Evolutionary conservation across 73 alveolate genomes (phyloP).

Genomic region (Symbiodinium pilosum): DNA sequence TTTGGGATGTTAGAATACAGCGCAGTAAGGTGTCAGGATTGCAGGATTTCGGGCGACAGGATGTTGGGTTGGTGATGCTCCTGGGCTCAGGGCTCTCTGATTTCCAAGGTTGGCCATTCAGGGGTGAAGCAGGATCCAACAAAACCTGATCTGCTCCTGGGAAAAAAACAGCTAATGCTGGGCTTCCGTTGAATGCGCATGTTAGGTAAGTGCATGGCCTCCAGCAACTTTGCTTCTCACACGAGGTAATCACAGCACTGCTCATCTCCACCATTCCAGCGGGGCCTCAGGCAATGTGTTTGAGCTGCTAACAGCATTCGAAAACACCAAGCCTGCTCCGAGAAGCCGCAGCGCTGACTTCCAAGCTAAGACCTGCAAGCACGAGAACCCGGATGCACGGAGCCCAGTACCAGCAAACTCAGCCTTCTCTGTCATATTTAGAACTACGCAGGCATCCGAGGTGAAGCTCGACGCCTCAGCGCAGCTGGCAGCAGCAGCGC

Average conservation of each 20-base stretch:
- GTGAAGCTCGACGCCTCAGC: neutral
- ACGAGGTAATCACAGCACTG: neutral
- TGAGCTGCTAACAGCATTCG: neutral
- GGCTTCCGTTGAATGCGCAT: neutral
- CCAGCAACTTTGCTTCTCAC: constrained; percentile 6
- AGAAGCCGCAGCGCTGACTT: neutral
- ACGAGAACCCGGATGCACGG: too few species aligned
- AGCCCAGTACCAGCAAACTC: too few species aligned
- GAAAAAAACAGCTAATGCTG: neutral
- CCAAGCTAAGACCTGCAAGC: neutral
- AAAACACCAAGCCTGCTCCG: neutral
- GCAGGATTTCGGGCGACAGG: too few species aligned
- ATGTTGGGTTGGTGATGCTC: too few species aligned
- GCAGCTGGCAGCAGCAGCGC: neutral
- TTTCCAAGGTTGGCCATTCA: too few species aligned
- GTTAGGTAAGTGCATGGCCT: neutral
- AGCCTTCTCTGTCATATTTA: too few species aligned
- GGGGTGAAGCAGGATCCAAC: too few species aligned
- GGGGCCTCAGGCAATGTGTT: too few species aligned
- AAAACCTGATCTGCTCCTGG: neutral
- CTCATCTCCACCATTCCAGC: too few species aligned
- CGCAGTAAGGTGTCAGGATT: too few species aligned
- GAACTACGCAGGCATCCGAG: neutral
- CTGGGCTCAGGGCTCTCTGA: too few species aligned
- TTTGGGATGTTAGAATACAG: too few species aligned